phyloP scores from a whole-genome alignment of 306 rosid species.

The Acmispon strigosus region DNA sequence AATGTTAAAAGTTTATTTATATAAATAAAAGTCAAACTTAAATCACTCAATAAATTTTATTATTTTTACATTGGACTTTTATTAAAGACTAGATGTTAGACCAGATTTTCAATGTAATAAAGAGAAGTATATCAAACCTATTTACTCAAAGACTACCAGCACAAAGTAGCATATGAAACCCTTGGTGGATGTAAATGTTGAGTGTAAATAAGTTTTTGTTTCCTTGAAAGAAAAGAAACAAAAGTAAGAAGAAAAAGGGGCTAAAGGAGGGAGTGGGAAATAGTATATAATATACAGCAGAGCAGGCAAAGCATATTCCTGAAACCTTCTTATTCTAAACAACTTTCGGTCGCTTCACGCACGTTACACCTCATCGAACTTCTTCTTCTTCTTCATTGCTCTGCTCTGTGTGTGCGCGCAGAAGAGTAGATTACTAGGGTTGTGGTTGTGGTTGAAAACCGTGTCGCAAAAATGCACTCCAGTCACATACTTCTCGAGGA shows the following conservation, averaged over 20 bases:
- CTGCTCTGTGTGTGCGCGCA: background rate
- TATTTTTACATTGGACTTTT: too few species aligned
- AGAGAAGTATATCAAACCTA: too few species aligned
- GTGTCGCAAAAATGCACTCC: conserved; percentile 67
- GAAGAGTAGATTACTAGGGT: background rate
- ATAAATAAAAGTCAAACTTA: too few species aligned
- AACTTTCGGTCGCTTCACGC: conserved; percentile 15
- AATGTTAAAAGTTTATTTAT: too few species aligned
- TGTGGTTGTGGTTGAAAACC: background rate
- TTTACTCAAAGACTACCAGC: too few species aligned
- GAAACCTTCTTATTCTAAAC: background rate
- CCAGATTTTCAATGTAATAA: too few species aligned
- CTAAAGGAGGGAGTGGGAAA: background rate
- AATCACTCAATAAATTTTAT: too few species aligned
- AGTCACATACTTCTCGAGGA: conserved; percentile 86
- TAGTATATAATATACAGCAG: background rate
- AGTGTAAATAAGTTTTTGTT: too few species aligned
- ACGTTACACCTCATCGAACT: background rate
- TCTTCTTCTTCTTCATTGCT: background rate
- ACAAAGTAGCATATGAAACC: too few species aligned
- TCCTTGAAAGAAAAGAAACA: background rate
- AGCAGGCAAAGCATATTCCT: conserved; percentile 9
- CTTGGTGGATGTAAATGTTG: too few species aligned
- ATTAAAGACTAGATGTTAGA: too few species aligned
- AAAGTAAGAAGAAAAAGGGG: background rate